phyloP scores from a whole-genome alignment of 2,329 filamentous ascomycete species.

The Beauveria brongniartii region DNA sequence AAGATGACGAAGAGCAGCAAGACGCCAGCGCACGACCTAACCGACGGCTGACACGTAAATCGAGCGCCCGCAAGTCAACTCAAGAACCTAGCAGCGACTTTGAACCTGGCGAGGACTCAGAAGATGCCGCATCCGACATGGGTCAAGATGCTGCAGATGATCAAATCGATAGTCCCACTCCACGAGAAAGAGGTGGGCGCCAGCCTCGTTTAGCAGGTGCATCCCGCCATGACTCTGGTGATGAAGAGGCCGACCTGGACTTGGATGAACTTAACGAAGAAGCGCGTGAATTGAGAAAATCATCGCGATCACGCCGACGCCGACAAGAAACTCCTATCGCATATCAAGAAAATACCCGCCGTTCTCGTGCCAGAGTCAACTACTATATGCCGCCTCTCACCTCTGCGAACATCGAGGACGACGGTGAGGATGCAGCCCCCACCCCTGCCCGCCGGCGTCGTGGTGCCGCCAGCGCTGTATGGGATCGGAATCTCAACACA shows the following conservation, averaged over 20 bases:
- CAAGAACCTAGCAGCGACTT: conserved; percentile 54
- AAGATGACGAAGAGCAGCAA: conserved; percentile 22
- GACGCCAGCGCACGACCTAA: conserved; percentile 24
- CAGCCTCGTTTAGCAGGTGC: conserved; percentile 36
- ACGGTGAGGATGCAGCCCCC: conserved; percentile 58
- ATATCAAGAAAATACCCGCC: conserved; percentile 47
- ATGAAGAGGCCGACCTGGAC: conserved; percentile 51
- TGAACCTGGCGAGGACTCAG: conserved; percentile 52
- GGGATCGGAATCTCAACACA: conserved; percentile 79
- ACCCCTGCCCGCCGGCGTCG: conserved; percentile 63
- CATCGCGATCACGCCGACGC: conserved; percentile 44
- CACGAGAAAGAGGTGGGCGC: conserved; percentile 37
- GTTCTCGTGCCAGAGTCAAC: conserved; percentile 58
- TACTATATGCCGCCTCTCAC: conserved; percentile 75
- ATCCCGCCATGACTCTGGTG: conserved; percentile 46
- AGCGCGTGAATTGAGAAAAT: conserved; percentile 51
- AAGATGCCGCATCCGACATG: conserved; percentile 39
- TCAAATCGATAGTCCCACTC: conserved; percentile 40
- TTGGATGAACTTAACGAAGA: conserved; percentile 59
- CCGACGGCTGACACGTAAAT: conserved; percentile 41
- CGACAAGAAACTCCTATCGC: conserved; percentile 47
- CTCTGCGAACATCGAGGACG: conserved; percentile 57
- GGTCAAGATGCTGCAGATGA: conserved; percentile 34
- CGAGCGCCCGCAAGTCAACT: conserved; percentile 33
- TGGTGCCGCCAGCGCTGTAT: conserved; percentile 48